These are phyloP conservation scores for Purshia tridentata DNA, from an alignment of 306 rosid genomes.

Conservation along the genomic window DNA sequence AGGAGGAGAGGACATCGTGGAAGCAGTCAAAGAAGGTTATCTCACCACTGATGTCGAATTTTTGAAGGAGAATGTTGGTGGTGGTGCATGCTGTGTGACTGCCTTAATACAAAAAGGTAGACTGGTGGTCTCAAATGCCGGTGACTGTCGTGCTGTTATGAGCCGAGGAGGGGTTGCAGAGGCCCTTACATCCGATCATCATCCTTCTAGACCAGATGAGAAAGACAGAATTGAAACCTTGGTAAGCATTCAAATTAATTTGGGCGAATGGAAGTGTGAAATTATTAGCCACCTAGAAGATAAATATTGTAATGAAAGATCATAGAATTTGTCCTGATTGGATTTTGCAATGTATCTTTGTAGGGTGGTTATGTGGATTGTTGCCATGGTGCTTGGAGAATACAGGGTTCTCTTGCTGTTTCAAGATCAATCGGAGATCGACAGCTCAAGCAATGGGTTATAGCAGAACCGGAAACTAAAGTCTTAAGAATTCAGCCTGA, in stretches of 20 bases:
- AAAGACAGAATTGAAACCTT: constrained; percentile 36
- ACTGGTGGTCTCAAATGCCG: constrained; percentile 49
- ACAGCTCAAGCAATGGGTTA: constrained; percentile 51
- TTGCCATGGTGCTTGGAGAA: constrained; percentile 48
- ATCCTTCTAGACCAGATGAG: constrained; percentile 41
- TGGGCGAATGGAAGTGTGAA: background rate
- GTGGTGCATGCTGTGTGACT: constrained; percentile 52
- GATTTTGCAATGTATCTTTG: background rate
- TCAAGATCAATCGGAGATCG: constrained; percentile 52
- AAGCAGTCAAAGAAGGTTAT: constrained; percentile 46
- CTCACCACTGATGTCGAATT: constrained; percentile 38
- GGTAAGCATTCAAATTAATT: constrained; percentile 27
- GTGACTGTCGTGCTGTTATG: constrained; percentile 60
- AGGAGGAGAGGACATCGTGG: constrained; percentile 25
- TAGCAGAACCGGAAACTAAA: constrained; percentile 52
- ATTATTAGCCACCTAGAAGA: background rate
- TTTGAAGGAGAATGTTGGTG: constrained; percentile 25
- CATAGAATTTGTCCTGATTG: background rate
- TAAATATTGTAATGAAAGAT: background rate
- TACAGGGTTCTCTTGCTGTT: constrained; percentile 55
- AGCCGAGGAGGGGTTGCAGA: constrained; percentile 48
- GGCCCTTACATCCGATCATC: constrained; percentile 51
- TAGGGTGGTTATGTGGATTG: constrained; percentile 57
- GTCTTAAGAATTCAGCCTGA: constrained; percentile 29
- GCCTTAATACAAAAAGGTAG: constrained; percentile 37